Base-by-base conservation (phyloP, 495 filamentous ascomycete species). In the Penicillium pancosmium region DNA sequence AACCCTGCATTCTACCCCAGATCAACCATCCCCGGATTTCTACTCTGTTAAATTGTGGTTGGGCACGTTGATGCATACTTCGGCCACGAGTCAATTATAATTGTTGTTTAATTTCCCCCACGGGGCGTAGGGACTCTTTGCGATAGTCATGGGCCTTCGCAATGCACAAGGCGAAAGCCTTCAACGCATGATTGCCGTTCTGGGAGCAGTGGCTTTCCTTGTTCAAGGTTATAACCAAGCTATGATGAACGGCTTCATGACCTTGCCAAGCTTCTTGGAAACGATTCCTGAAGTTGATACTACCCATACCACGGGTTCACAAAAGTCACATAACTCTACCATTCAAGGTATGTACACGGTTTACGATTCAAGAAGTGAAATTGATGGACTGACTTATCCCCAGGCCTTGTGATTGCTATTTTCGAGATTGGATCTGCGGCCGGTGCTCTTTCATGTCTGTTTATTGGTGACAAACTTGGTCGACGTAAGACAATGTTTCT, bases 201-300 rank as follows among this genome's bases (percentile, higher is more conserved):
- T 61, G 48, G 52, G 52, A 6, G 33, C 82, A 4, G 53, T 60
- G 19, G 63, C 59, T 7, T 66, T 66, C 19, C 18, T 60, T 33
- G 46, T 66, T 1, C 63, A 66, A 52, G 63, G 63, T n/a, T 66
- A 66, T 41, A 60, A 66, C 19, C 63, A 66, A 19, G 48, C 63
- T 11, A 52, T 66, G 27, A 62, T 62, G 55, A 66, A 66, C 49
- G 63, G 63, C 15, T 53, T 66, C 27, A 52, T 57, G 12, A 66
- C 63, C 0, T 18, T 66, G 15, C 44, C 53, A 5, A 62, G 54
- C 4, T 66, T 66, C 31, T 21, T 66, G 16, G 47, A 33, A 13
- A 50, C 53, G 0, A 47, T 66, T 23, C 63, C 63, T 10, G 36
- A 56, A 27, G 57, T 65, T 44, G 57, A 59, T 23, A 59, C 57